Conservation (phyloP, 2,329 filamentous ascomycete genomes). For the Fusarium mexicanum region DNA sequence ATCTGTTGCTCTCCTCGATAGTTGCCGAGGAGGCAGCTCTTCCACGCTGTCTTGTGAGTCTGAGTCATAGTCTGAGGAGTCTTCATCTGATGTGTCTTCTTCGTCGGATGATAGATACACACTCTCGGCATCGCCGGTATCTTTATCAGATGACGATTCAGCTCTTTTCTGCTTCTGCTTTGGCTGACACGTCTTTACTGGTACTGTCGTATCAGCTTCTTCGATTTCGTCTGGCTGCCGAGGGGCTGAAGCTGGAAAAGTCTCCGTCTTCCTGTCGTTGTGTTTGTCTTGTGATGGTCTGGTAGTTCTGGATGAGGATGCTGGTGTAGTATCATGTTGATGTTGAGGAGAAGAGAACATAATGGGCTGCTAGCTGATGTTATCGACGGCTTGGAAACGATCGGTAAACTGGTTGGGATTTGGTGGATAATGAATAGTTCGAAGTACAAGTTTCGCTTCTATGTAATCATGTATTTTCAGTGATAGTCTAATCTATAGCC, state of each 20-base stretch:
- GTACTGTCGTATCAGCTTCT: conserved; percentile 16
- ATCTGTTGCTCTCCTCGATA: conserved; percentile 18
- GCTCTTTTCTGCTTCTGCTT: conserved; percentile 7
- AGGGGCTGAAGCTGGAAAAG: background rate
- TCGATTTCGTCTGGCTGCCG: conserved; percentile 35
- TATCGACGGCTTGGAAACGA: background rate
- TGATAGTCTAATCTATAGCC: background rate
- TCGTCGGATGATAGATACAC: conserved; percentile 34
- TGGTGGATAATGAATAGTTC: background rate
- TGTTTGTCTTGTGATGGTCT: conserved; percentile 5
- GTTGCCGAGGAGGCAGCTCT: conserved; percentile 18
- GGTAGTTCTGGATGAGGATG: background rate
- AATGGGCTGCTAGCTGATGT: background rate
- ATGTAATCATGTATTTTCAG: background rate
- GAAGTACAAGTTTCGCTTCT: background rate
- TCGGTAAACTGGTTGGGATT: background rate
- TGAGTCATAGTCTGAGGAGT: conserved; percentile 23
- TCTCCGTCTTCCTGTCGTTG: background rate
- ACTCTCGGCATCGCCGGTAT: conserved; percentile 32
- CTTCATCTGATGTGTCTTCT: conserved; percentile 26
- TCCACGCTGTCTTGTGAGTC: conserved; percentile 25
- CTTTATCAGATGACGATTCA: conserved; percentile 12
- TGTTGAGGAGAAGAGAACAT: conserved; percentile 15
- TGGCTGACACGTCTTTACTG: conserved; percentile 4
- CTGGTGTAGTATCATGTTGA: conserved; percentile 6